Evolutionary conservation across 257 asterid species (phyloP), one percentile per base, ranked within the genome.

Genomic region (Lantana camara): DNA sequence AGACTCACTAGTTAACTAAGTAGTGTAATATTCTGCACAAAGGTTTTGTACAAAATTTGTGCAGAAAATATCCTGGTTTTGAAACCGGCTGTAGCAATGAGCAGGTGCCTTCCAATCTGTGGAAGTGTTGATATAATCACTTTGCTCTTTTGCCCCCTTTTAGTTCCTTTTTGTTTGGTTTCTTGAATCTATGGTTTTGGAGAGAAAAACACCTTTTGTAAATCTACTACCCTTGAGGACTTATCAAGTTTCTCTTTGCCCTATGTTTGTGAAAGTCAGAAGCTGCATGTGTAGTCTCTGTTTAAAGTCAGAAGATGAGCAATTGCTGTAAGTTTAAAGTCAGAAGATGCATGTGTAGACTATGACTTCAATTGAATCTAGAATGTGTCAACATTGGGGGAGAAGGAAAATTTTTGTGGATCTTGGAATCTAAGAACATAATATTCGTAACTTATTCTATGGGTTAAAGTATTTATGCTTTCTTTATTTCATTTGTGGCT

Each of bases 41-140:
- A 52, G 53, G 68, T 51, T 66, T 69, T 72, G 77, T 63, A 66
- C 64, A 66, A 64, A 68, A 23, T 65, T 65, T 73, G 71, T 59
- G 68, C 75, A 46, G 73, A 30, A 59, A 45, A 32, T 48, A 20
- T 27, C 32, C 32, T 69, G 34, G 47, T 20, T n/a, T n/a, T 56
- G 32, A 10, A 37, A 24, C 29, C 12, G 15, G 68, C 50, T 63
- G 48, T 51, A 19, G 21, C 21, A 44, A 53, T 67, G 72, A 62
- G 44, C 10, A 68, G 67, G 70, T 38, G 68, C 40, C 52, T 66
- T 66, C 66, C 69, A 21, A n/a, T 27, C 54, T 58, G 9, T 64
- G 72, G 75, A 63, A 58, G 64, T 68, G 63, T 55, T 6, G n/a
- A 38, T 62, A 41, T 64, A 22, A 52, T 32, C 69, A 63, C 56